phyloP scores from a whole-genome alignment of 106 monocot genomes.

The Allium fistulosum region DNA sequence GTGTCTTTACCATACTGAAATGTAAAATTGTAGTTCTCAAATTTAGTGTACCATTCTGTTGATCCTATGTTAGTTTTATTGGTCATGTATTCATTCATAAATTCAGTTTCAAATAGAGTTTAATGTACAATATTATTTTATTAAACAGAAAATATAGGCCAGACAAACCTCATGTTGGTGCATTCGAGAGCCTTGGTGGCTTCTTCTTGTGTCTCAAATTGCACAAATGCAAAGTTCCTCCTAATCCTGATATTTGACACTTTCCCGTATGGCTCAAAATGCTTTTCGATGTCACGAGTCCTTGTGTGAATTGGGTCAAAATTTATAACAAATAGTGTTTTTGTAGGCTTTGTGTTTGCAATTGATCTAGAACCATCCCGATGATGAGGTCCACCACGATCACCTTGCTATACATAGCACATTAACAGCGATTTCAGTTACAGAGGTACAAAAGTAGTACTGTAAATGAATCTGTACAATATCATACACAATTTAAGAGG shows the following conservation, averaged over 20 bases:
- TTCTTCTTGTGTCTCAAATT: slow-evolving; percentile 80
- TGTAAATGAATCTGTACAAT: no score
- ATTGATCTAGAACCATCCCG: slow-evolving; percentile 16
- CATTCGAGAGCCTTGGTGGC: slow-evolving; percentile 91
- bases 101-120: no score
- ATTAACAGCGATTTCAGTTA: background rate
- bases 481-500: no score
- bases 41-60: no score
- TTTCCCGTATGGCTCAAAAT: slow-evolving; percentile 94
- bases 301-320: slow-evolving; percentile 89
- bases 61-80: no score
- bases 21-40: no score
- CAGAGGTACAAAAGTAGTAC: no score
- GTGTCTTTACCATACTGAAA: no score
- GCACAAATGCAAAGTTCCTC: slow-evolving; percentile 93
- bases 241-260: slow-evolving; percentile 86
- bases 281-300: slow-evolving; percentile 77
- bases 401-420: slow-evolving; percentile 30
- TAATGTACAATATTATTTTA: no score
- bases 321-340: slow-evolving; percentile 96
- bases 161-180: slow-evolving; percentile 74
- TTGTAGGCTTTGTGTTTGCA: slow-evolving; percentile 56
- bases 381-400: slow-evolving; percentile 36
- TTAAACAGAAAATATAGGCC: no score
- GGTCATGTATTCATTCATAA: no score